A percentile compares a stretch with the other conserved stretches of the same genome.
Conservation (phyloP, 2,329 filamentous ascomycete genomes). For the Aspergillus intermedius region DNA sequence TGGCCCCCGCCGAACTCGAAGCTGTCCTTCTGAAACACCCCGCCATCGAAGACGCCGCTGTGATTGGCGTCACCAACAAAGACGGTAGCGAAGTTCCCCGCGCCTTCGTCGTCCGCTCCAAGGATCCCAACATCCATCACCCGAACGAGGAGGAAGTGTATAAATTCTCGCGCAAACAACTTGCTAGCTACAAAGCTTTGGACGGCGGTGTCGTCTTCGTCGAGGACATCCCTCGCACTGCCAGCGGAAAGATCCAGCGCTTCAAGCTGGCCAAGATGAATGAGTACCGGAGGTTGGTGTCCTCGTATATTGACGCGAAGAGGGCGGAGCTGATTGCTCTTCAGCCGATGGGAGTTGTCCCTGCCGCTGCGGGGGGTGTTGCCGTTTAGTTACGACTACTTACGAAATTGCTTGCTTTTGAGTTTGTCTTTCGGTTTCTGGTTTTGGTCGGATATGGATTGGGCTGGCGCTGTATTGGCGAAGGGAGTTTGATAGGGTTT, state of each 20-base stretch:
- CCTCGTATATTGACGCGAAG: slow-evolving; percentile 14
- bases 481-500: too few relatives aligned
- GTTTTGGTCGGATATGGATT: not conserved
- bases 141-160: slow-evolving; percentile 40
- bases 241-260: slow-evolving; percentile 46
- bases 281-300: slow-evolving; percentile 31
- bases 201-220: slow-evolving; percentile 45
- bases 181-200: slow-evolving; percentile 45
- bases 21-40: slow-evolving; percentile 40
- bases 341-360: not conserved
- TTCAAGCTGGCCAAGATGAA: slow-evolving; percentile 37
- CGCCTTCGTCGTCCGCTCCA: slow-evolving; percentile 41
- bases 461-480: too few relatives aligned
- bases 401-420: too few relatives aligned
- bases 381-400: not conserved
- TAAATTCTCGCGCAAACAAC: slow-evolving; percentile 30
- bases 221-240: slow-evolving; percentile 43
- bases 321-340: slow-evolving; percentile 4
- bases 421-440: not conserved
- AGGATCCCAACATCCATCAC: slow-evolving; percentile 12
- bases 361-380: not conserved
- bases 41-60: slow-evolving; percentile 40
- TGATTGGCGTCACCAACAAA: slow-evolving; percentile 37
- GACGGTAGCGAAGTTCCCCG: slow-evolving; percentile 35
- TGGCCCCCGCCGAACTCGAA: slow-evolving; percentile 45